Conservation (phyloP, 2,329 filamentous ascomycete species). For the Huntiella bhutanensis region DNA sequence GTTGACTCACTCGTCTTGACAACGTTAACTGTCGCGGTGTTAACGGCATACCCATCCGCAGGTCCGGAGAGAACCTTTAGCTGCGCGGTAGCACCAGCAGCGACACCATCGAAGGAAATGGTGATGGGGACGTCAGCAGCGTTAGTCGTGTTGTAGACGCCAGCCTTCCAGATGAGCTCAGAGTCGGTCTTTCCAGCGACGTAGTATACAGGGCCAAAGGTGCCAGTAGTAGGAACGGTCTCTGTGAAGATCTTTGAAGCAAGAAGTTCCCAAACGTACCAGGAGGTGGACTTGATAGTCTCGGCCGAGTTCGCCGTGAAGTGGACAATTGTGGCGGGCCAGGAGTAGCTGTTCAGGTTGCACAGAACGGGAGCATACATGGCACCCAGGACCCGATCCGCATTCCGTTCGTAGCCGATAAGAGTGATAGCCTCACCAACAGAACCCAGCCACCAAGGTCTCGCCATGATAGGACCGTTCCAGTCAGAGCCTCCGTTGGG, state of each 20-base stretch:
- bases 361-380: slow-evolving; percentile 28
- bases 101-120: slow-evolving; percentile 26
- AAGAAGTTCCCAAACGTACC: slow-evolving; percentile 31
- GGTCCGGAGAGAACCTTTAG: slow-evolving; percentile 28
- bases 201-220: slow-evolving; percentile 29
- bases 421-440: slow-evolving; percentile 48
- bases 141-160: slow-evolving; percentile 32
- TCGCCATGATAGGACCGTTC: slow-evolving; percentile 25
- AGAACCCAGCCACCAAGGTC: slow-evolving; percentile 38
- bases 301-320: slow-evolving; percentile 28
- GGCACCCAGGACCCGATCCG: slow-evolving; percentile 35
- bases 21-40: slow-evolving; percentile 27
- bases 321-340: slow-evolving; percentile 31
- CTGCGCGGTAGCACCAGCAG: slow-evolving; percentile 21
- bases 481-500: slow-evolving; percentile 32
- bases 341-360: slow-evolving; percentile 31
- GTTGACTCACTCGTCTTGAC: slow-evolving; percentile 24
- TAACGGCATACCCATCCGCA: slow-evolving; percentile 24
- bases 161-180: slow-evolving; percentile 29
- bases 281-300: slow-evolving; percentile 31
- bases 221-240: slow-evolving; percentile 25
- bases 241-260: slow-evolving; percentile 26
- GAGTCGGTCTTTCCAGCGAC: slow-evolving; percentile 27
- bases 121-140: slow-evolving; percentile 25
- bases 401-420: slow-evolving; percentile 46